Base-by-base conservation (phyloP, 345 rosid species). In the Pistacia atlantica region DNA sequence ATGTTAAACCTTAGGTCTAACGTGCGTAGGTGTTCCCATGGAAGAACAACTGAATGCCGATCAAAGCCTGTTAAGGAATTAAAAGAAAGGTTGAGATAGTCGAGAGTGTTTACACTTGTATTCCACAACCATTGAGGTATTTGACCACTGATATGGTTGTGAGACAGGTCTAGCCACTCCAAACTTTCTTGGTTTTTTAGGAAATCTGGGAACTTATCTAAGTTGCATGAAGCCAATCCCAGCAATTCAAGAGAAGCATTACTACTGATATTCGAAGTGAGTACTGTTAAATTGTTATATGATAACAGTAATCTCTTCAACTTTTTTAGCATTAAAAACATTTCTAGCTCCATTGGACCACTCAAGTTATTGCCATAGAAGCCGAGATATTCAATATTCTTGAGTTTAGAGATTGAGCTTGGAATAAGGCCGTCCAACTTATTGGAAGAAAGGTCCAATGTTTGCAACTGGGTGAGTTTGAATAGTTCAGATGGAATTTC, bases 1-100 rank as follows among this genome's bases (percentile, higher is more conserved):
- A 18, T n/a, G 37, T 72, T 72, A 4, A 5, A 38, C 0, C n/a
- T 3, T 20, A 72, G 66, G 3, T 37, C 12, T 52, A 59, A n/a
- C 1, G 37, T 5, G 4, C 4, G n/a, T 28, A 72, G 49, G 59
- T 37, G 20, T n/a, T 3, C 4, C 75, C 65, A 72, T 5, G 66
- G 66, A 35, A 72, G 66, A 42, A 46, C 6, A n/a, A 18, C 18
- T 14, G 6, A 5, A 11, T 60, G 35, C 4, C 49, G 58, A 17
- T 73, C 76, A 61, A 73, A 73, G 28, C 76, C 76, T 4, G 11
- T 67, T 11, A 76, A 48, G 18, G 31, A 76, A n/a, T 77, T 77
- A 67, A 33, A 4, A 10, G 2, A 7, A 42, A 77, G 45, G 37
- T 35, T 22, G 16, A 69, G 9, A 38, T 0, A 17, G 1, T 2